These are phyloP conservation scores for Bifiguratus adelaidae DNA, from an alignment of 192 early-diverging fungal species.

Conservation along the genomic window DNA sequence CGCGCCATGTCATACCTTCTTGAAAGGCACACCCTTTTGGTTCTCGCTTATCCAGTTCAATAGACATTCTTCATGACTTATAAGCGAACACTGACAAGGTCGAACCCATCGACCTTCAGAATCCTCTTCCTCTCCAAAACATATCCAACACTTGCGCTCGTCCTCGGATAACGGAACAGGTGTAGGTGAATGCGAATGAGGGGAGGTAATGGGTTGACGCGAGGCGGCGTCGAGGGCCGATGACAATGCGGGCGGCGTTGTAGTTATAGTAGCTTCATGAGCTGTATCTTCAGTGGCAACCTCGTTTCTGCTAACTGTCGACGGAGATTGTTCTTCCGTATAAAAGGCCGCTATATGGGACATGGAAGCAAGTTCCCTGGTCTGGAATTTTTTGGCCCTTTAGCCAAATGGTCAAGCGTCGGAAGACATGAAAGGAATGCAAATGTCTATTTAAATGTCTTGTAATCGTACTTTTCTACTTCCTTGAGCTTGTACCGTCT, in stretches of 20 bases:
- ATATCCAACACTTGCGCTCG: slow-evolving; percentile 58
- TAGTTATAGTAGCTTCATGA: too few relatives aligned
- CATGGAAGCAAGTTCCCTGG: too few relatives aligned
- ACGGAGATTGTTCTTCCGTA: neutral
- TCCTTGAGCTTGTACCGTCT: slow-evolving; percentile 38
- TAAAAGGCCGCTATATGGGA: neutral
- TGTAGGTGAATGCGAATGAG: too few relatives aligned
- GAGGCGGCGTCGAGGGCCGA: too few relatives aligned
- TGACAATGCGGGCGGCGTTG: too few relatives aligned
- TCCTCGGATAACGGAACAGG: too few relatives aligned
- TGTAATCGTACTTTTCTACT: slow-evolving; percentile 40
- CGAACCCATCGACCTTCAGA: slow-evolving; percentile 53
- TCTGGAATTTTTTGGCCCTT: too few relatives aligned
- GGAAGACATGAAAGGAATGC: too few relatives aligned
- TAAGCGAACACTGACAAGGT: slow-evolving; percentile 63
- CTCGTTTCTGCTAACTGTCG: too few relatives aligned
- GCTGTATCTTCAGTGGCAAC: too few relatives aligned
- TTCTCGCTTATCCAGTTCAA: slow-evolving; percentile 67
- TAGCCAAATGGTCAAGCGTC: too few relatives aligned
- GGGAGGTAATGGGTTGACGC: too few relatives aligned
- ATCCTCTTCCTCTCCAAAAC: slow-evolving; percentile 55
- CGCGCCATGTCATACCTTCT: slow-evolving; percentile 18
- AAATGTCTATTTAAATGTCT: slow-evolving; percentile 24
- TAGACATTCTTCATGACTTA: slow-evolving; percentile 70
- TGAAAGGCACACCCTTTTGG: slow-evolving; percentile 33